These are phyloP conservation scores for Leptodontidium sp. DNA, from an alignment of 2,329 filamentous ascomycete genomes.

Conservation along the genomic window DNA sequence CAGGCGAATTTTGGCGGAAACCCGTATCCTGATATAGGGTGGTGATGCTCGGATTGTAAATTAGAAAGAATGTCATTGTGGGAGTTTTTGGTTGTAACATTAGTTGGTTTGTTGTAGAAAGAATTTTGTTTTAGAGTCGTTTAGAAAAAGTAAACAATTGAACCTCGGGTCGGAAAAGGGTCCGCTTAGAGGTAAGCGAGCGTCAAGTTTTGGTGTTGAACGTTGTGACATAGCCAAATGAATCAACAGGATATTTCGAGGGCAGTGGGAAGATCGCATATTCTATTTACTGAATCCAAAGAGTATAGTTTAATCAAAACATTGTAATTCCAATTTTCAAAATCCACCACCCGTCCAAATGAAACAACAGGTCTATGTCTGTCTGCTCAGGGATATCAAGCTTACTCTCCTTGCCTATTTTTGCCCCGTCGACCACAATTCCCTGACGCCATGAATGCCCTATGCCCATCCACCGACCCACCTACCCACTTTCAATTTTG, in stretches of 20 bases:
- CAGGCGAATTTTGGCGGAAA: background rate
- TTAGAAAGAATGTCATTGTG: background rate
- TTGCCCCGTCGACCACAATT: background rate
- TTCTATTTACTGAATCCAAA: background rate
- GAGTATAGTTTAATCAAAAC: background rate
- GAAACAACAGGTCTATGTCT: background rate
- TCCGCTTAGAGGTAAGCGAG: background rate
- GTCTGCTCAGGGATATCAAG: background rate
- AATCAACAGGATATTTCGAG: background rate
- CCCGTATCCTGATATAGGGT: background rate
- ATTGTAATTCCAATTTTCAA: background rate
- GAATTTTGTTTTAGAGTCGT: background rate
- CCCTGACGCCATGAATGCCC: constrained; percentile 17
- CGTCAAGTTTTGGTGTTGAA: too few relatives aligned
- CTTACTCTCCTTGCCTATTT: background rate
- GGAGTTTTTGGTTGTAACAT: background rate
- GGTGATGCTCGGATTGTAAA: background rate
- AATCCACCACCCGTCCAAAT: background rate
- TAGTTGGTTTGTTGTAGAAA: background rate
- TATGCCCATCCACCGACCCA: background rate
- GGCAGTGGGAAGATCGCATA: background rate
- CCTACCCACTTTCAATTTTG: background rate
- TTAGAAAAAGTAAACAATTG: background rate
- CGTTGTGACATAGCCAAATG: too few relatives aligned
- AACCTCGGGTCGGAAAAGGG: background rate